phyloP scores from a whole-genome alignment of 352 stramenopile species.

The Globisporangium middletonii region DNA sequence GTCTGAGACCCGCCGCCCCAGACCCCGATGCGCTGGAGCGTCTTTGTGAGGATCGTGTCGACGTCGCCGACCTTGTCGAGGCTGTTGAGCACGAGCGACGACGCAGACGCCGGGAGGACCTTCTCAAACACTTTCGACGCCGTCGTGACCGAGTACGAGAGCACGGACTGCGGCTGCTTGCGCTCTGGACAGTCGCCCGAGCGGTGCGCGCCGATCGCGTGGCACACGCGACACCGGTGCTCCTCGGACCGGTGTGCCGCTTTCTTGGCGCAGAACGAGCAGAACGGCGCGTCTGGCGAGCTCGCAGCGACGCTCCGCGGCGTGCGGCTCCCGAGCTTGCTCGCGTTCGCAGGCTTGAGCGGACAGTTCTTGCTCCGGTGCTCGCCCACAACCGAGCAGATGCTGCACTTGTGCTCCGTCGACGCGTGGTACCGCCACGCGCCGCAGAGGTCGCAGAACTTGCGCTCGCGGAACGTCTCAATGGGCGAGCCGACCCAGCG shows the following conservation, averaged over 20 bases:
- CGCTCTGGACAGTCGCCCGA: constrained; percentile 50
- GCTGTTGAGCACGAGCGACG: constrained; percentile 46
- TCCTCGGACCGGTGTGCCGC: constrained; percentile 43
- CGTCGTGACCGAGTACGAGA: constrained; percentile 64
- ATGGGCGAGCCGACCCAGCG: constrained; percentile 46
- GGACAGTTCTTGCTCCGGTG: constrained; percentile 67
- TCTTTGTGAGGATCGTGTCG: constrained; percentile 60
- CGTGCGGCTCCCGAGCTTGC: constrained; percentile 3
- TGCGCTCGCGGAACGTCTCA: constrained; percentile 29
- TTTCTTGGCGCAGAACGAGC: constrained; percentile 58
- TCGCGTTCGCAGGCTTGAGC: constrained; percentile 17
- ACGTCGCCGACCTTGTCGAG: constrained; percentile 75
- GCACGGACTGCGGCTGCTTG: constrained; percentile 26
- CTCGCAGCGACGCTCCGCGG: constrained; percentile 8
- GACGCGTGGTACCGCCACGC: constrained; percentile 47
- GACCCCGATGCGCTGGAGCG: constrained; percentile 61
- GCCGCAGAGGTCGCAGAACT: constrained; percentile 58
- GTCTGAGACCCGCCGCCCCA: constrained; percentile 82
- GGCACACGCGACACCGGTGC: constrained; percentile 59
- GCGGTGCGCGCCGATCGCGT: constrained; percentile 42
- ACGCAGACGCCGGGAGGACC: constrained; percentile 42
- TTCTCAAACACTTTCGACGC: constrained; percentile 63
- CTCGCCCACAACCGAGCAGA: constrained; percentile 50
- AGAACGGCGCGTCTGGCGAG: constrained; percentile 17
- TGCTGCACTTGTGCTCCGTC: constrained; percentile 53